Evolutionary conservation across 371 early-diverging fungal species (phyloP).

Genomic region (Lichtheimia ornata): DNA sequence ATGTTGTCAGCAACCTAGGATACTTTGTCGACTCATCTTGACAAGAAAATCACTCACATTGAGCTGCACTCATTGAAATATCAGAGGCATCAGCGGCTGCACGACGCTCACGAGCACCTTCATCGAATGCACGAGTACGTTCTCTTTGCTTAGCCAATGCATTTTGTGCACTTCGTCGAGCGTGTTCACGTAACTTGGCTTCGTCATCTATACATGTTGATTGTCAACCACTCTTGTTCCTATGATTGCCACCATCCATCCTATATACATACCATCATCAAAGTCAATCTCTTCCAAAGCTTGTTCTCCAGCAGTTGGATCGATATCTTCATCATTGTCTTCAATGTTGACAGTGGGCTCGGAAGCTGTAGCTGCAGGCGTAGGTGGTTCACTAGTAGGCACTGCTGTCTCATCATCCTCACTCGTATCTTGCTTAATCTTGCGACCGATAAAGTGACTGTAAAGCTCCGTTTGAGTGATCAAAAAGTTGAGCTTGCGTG

Average conservation of each 20-base stretch:
- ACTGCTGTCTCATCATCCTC: slow-evolving; percentile 55
- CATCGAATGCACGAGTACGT: slow-evolving; percentile 74
- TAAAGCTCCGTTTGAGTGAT: slow-evolving; percentile 97
- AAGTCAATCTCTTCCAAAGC: slow-evolving; percentile 43
- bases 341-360: slow-evolving; percentile 13
- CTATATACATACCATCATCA: slow-evolving; percentile 52
- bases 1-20: neutral
- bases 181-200: slow-evolving; percentile 67
- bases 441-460: slow-evolving; percentile 93
- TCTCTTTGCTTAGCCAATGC: slow-evolving; percentile 79
- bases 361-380: slow-evolving; percentile 21
- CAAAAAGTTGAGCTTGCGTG: slow-evolving; percentile 94
- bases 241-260: neutral
- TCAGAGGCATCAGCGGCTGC: slow-evolving; percentile 50
- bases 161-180: slow-evolving; percentile 75
- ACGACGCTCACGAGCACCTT: slow-evolving; percentile 52
- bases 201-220: slow-evolving; percentile 57
- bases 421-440: slow-evolving; percentile 54
- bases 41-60: slow-evolving; percentile 34
- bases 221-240: neutral
- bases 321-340: slow-evolving; percentile 32
- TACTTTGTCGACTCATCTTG: no score
- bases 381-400: slow-evolving; percentile 5
- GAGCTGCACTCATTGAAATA: slow-evolving; percentile 54
- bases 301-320: slow-evolving; percentile 22